Evolutionary conservation across 352 stramenopile species (phyloP).

Genomic region (Plasmopara viticola): DNA sequence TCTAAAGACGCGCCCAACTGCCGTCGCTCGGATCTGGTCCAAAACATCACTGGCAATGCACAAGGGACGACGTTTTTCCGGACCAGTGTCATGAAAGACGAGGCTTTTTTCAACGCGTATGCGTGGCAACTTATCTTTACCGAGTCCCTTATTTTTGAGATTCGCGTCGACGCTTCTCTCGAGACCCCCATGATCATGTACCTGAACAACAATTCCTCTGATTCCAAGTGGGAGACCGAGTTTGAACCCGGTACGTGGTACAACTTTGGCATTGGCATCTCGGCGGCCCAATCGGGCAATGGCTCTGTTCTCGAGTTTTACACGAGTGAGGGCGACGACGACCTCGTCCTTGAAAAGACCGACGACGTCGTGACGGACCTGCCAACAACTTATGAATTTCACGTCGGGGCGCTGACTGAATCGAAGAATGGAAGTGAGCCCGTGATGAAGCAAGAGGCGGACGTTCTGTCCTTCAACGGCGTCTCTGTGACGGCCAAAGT

Average conservation of each 20-base stretch:
- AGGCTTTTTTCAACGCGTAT: constrained; percentile 34
- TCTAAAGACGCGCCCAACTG: constrained; percentile 6
- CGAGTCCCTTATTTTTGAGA: constrained; percentile 43
- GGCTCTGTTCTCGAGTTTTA: constrained; percentile 32
- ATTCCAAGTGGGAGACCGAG: constrained; percentile 38
- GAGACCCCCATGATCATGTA: constrained; percentile 39
- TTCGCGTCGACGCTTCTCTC: constrained; percentile 37
- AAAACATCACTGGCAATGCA: constrained; percentile 27
- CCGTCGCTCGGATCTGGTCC: constrained; percentile 9
- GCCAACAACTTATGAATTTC: constrained; percentile 23
- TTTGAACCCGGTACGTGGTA: constrained; percentile 44
- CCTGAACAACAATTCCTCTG: constrained; percentile 22
- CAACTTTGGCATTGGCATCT: constrained; percentile 48
- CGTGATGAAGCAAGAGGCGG: constrained; percentile 11
- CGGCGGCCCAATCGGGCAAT: constrained; percentile 4
- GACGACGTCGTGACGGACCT: constrained; percentile 22
- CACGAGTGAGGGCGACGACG: constrained; percentile 25
- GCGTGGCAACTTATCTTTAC: constrained; percentile 14
- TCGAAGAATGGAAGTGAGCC: constrained; percentile 9
- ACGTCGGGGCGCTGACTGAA: constrained; percentile 6
- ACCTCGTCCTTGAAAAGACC: constrained; percentile 27
- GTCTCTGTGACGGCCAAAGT: constrained; percentile 12
- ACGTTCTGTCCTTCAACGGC: constrained; percentile 14
- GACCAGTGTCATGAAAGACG: constrained; percentile 38
- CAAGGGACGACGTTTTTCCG: constrained; percentile 42